Evolutionary conservation across 1,284 basidiomycete species (phyloP), one percentile per base, ranked within the genome.

Genomic region (Sutorius eximius): DNA sequence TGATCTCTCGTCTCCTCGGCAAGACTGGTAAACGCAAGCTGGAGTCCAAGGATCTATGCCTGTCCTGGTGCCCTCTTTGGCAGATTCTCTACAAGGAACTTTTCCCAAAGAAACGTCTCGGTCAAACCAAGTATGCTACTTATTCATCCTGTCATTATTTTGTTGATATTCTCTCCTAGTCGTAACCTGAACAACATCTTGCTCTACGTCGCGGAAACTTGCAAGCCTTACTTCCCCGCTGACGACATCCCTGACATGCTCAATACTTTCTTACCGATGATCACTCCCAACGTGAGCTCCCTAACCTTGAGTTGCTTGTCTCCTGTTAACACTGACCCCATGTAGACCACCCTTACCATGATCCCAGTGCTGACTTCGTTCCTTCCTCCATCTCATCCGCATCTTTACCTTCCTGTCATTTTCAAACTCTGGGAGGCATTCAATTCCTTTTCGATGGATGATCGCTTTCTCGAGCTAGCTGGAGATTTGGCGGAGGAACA

Each of bases 231-330:
- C 80, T 98, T 95, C 73, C 88, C 95, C 62, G 91, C 95, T 10
- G 82, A 86, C 49, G 91, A 93, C 47, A 89, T 91, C 45, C 86
- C 91, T 61, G 90, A 92, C 60, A 98, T 99, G 92, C 85, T 99
- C 27, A 78, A 83, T 30, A 85, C 82, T 9, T 91, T 94, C 65
- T 73, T 94, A 24, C 92, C 68, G 72, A 53, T 56, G 47, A 47
- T 58, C 40, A 62, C 55, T 40, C 59, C 62, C 13, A 61, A 71
- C 30, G 70, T 70, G 45, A 60, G 66, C 37, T 45, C 47, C 37
- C 16, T 44, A 38, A 6, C 27, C 52, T n/a, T 20, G 41, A 13
- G 10, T 48, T 16, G 20, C 11, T 22, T 36, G 18, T 53, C 32
- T 24, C n/a, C 34, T 30, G 45, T 41, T 22, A 22, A 44, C 40